Evolutionary conservation across 2,329 filamentous ascomycete genomes (phyloP), one percentile per base, ranked within the genome.

Genomic region (Colletotrichum phormii): DNA sequence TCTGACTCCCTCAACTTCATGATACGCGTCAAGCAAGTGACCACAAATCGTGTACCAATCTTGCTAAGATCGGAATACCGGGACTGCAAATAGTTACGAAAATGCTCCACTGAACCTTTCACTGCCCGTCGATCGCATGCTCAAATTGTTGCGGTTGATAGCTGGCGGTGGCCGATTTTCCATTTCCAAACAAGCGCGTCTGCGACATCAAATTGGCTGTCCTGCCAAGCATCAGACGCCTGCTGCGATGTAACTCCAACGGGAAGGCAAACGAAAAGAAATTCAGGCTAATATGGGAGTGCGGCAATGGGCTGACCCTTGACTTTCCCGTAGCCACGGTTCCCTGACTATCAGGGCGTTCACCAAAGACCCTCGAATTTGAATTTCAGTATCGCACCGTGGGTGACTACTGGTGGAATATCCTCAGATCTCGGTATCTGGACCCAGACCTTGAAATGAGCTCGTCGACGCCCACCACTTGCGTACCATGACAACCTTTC

Each of bases 401-500:
- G 26, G n/a, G 29, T 29, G 13, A 13, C 33, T 42, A 71, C 69
- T 63, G 64, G 64, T 71, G 69, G 58, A 62, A 71, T 57, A 68
- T 62, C 5, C 18, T 24, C 26, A 8, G 49, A 68, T 18, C 49
- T 26, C 8, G 35, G 8, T 35, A 26, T 1, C 15, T 55, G 35
- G 46, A 13, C 24, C 35, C 37, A 31, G 51, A 57, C 26, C 8
- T 26, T 42, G 18, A n/a, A 42, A 11, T 53, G 8, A 63, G n/a
- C 26, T 49, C 29, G 53, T 33, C 26, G n/a, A 49, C 15, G 6
- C 49, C 37, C 4, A 13, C 35, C 67, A 46, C 51, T 37, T 15
- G 57, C 37, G 7, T n/a, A 15, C 18, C 9, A n/a, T 12, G 42
- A n/a, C 12, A 5, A 12, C 42, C 37, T 46, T 24, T 29, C 26